These are phyloP conservation scores for Moesziomyces sp. DNA, from an alignment of 1,284 basidiomycete genomes.

Conservation along the genomic window DNA sequence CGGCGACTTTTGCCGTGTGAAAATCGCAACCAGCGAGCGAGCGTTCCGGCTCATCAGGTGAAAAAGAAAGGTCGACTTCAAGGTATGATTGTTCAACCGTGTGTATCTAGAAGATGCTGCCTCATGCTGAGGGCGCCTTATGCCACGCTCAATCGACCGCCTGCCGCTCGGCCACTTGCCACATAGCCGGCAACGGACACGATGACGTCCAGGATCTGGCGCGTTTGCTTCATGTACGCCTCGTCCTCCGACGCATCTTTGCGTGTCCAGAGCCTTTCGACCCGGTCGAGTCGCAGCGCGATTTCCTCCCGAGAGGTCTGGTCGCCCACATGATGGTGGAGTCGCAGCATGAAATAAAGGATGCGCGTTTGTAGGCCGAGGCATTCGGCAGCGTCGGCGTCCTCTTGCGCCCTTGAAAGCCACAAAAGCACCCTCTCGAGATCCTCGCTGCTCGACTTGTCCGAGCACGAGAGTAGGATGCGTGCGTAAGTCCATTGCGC, in stretches of 20 bases:
- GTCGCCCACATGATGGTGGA: slow-evolving; percentile 37
- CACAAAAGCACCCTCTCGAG: slow-evolving; percentile 20
- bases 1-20: too few species aligned
- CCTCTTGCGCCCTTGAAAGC: slow-evolving; percentile 31
- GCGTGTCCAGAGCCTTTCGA: slow-evolving; percentile 25
- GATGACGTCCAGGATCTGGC: slow-evolving; percentile 29
- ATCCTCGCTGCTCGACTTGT: slow-evolving; percentile 14
- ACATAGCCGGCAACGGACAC: slow-evolving; percentile 38
- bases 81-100: background rate
- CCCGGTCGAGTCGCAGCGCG: slow-evolving; percentile 7
- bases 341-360: slow-evolving; percentile 46
- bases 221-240: slow-evolving; percentile 13
- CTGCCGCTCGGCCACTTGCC: slow-evolving; percentile 34
- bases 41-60: too few species aligned
- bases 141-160: slow-evolving; percentile 1
- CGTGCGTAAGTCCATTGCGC: slow-evolving; percentile 43
- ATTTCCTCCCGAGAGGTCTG: background rate
- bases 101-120: background rate
- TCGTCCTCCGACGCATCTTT: slow-evolving; percentile 13
- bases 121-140: too few species aligned
- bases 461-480: slow-evolving; percentile 29
- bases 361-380: slow-evolving; percentile 37
- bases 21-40: too few species aligned
- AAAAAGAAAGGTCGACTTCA: background rate
- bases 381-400: slow-evolving; percentile 28